Evolutionary conservation across 129 eudicot species (phyloP), one percentile per base, ranked within the genome.

Genomic region (Glebionis coronaria): DNA sequence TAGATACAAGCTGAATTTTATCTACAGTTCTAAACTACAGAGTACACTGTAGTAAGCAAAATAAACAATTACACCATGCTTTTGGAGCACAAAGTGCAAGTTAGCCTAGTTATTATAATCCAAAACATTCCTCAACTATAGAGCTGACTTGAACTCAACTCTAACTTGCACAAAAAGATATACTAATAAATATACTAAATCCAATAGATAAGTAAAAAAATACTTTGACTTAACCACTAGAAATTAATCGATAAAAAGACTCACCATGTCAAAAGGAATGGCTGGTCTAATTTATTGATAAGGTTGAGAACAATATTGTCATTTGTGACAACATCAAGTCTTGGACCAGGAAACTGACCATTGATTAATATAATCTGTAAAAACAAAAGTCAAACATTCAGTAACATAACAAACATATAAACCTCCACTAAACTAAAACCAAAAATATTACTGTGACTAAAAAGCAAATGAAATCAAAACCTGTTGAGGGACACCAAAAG

Each of bases 341-440:
- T 79, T 18, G 99, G 99, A 64, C 97, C 99, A 67, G 99, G 97
- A 68, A 94, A 94, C 56, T 89, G 97, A 31, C 97, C 99, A 77
- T 94, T 94, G 68, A 94, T 87, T 55, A 89, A 95, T 44, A 93
- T 93, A 6, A 83, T 90, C 99, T 93, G 70, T 56, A 83, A 75
- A 58, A 35, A 56, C n/a, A n/a, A 57, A 61, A 4, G 44, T 46
- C 59, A 68, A 69, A 51, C 62, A 51, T 65, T 18, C 50, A 73
- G 57, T 11, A 60, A 44, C 6, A 55, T 47, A 47, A 23, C 8
- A 44, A 52, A 60, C 54, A 15, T 18, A 12, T 31, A 42, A 35
- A 35, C 20, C 28, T 18, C 14, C 65, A 15, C 50, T 31, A 58
- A 49, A 58, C 23, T 16, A 28, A 46, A 76, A 2, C 23, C 10